Conservation (phyloP, 2,329 filamentous ascomycete genomes). For the Pleomassaria siparia region DNA sequence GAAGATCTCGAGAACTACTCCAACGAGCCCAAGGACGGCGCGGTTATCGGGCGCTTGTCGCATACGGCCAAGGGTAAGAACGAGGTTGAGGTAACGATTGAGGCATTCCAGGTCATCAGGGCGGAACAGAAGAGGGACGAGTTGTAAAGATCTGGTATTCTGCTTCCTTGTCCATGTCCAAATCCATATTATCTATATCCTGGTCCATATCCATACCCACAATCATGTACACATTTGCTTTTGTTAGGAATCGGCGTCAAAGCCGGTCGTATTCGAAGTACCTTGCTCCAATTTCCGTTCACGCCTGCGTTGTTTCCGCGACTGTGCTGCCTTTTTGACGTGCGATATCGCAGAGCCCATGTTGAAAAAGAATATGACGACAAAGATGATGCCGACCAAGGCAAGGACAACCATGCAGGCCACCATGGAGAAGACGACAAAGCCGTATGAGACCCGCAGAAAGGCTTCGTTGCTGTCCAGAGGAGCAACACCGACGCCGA, state of each 20-base stretch:
- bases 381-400: constrained; percentile 30
- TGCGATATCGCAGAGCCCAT: constrained; percentile 40
- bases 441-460: constrained; percentile 29
- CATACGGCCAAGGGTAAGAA: constrained; percentile 27
- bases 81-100: constrained; percentile 34
- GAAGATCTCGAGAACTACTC: constrained; percentile 35
- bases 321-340: constrained; percentile 40
- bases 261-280: constrained; percentile 4
- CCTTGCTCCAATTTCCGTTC: constrained; percentile 14
- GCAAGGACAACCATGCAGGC: constrained; percentile 31
- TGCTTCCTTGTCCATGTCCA: no score
- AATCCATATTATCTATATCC: no score
- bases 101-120: constrained; percentile 29
- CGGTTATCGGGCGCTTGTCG: constrained; percentile 29
- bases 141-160: constrained; percentile 25
- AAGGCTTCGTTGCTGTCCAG: constrained; percentile 27
- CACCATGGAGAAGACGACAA: constrained; percentile 41
- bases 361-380: constrained; percentile 37
- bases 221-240: neutral
- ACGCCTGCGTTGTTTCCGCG: constrained; percentile 19
- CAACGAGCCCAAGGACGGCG: constrained; percentile 31
- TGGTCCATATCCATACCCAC: constrained; percentile 1
- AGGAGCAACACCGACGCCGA: constrained; percentile 32
- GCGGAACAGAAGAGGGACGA: constrained; percentile 24
- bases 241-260: neutral